A percentile compares a stretch with the other conserved stretches of the same genome.
phyloP scores from a whole-genome alignment of 2,329 filamentous ascomycete species.

The Dactylellina sp. region DNA sequence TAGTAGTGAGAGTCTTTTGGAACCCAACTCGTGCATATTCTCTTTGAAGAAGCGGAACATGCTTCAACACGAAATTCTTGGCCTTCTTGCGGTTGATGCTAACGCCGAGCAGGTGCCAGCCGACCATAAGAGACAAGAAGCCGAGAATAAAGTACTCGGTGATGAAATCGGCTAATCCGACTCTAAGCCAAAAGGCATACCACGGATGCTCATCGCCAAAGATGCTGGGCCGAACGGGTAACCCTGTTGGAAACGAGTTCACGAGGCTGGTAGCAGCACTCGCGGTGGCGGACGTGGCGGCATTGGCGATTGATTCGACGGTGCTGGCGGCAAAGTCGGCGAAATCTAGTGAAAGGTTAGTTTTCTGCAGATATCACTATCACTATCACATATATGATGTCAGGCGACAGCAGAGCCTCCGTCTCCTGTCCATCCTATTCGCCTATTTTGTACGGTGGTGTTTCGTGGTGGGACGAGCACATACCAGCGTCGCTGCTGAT shows the following conservation, averaged over 20 bases:
- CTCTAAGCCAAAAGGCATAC: constrained; percentile 96
- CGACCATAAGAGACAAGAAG: constrained; percentile 78
- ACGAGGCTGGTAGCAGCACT: constrained; percentile 71
- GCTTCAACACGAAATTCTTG: constrained; percentile 80
- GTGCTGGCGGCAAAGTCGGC: constrained; percentile 81
- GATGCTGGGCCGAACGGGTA: constrained; percentile 32
- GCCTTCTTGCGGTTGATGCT: constrained; percentile 83
- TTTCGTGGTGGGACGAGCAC: constrained; percentile 23
- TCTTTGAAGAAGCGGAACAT: constrained; percentile 76
- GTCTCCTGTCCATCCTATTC: constrained; percentile 42
- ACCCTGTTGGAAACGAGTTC: constrained; percentile 67
- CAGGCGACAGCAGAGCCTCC: constrained; percentile 35
- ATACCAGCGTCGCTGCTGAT: constrained; percentile 52
- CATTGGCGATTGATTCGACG: constrained; percentile 66
- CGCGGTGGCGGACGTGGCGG: constrained; percentile 62
- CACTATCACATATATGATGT: constrained; percentile 39
- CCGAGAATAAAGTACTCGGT: constrained; percentile 84
- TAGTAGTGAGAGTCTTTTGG: constrained; percentile 64
- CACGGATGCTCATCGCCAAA: constrained; percentile 66
- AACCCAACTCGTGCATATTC: constrained; percentile 94
- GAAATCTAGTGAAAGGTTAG: constrained; percentile 74
- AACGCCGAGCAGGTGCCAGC: constrained; percentile 84
- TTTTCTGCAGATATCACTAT: constrained; percentile 38
- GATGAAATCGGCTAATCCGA: constrained; percentile 84
- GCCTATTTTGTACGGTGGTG: constrained; percentile 25